Percentiles rank a stretch among this genome's conserved stretches.
These are phyloP conservation scores for Fusarium sp. DNA, from an alignment of 2,329 filamentous ascomycete species.

Conservation along the genomic window DNA sequence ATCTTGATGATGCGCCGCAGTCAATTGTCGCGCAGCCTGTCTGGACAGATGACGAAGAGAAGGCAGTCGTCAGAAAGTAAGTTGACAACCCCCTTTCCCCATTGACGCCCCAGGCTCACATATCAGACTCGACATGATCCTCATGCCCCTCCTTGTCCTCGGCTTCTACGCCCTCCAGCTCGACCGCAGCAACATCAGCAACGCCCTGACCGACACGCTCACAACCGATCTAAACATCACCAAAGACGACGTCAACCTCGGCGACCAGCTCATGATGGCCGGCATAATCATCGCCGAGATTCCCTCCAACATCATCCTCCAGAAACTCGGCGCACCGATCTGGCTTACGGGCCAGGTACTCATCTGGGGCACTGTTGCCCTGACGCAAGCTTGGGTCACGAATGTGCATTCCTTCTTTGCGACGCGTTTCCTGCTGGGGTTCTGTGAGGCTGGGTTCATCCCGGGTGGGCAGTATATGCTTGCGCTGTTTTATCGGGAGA, in stretches of 20 bases:
- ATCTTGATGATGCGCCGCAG: background rate
- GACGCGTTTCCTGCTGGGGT: slow-evolving; percentile 21
- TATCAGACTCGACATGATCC: slow-evolving; percentile 46
- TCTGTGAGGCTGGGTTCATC: slow-evolving; percentile 33
- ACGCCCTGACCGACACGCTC: slow-evolving; percentile 62
- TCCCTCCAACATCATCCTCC: slow-evolving; percentile 34
- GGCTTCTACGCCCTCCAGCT: slow-evolving; percentile 58
- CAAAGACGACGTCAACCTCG: slow-evolving; percentile 61
- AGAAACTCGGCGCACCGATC: slow-evolving; percentile 28
- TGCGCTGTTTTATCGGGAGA: slow-evolving; percentile 20
- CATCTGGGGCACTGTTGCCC: slow-evolving; percentile 28
- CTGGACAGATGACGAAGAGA: slow-evolving; percentile 27
- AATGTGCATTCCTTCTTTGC: slow-evolving; percentile 27
- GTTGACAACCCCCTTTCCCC: slow-evolving; percentile 12
- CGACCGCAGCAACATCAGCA: slow-evolving; percentile 53
- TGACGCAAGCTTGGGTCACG: slow-evolving; percentile 29
- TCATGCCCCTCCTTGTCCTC: slow-evolving; percentile 58
- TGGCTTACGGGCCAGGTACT: slow-evolving; percentile 35
- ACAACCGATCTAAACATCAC: slow-evolving; percentile 58
- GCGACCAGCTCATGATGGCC: slow-evolving; percentile 57
- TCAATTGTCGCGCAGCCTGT: background rate
- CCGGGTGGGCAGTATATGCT: slow-evolving; percentile 33
- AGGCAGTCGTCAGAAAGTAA: slow-evolving; percentile 19
- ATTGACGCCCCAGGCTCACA: background rate
- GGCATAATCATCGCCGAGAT: slow-evolving; percentile 59